Conservation (phyloP, 805 yeast species). For the Yarrowia phangngaensis region DNA sequence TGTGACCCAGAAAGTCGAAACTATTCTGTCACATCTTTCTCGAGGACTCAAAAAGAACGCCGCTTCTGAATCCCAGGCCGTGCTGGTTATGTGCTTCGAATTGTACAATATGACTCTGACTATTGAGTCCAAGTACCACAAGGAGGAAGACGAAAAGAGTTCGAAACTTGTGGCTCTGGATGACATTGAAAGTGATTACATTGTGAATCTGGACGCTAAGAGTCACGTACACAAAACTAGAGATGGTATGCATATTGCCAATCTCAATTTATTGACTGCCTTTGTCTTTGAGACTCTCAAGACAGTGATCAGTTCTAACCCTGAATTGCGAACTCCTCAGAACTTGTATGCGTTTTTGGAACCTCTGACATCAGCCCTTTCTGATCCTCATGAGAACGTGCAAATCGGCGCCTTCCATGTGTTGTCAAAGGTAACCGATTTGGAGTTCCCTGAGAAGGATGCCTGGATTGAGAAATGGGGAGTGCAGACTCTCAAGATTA, state of each 20-base stretch:
- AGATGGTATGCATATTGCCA: conserved; percentile 46
- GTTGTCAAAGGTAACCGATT: conserved; percentile 53
- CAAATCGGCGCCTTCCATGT: conserved; percentile 63
- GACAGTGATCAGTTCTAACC: conserved; percentile 63
- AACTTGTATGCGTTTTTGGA: conserved; percentile 75
- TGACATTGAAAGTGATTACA: conserved; percentile 55
- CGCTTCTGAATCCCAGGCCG: conserved; percentile 54
- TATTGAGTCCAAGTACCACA: conserved; percentile 33
- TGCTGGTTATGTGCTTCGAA: conserved; percentile 70
- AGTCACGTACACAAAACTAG: conserved; percentile 16
- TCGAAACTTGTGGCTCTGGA: conserved; percentile 32
- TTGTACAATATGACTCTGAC: conserved; percentile 49
- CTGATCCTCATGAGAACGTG: conserved; percentile 73
- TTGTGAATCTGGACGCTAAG: conserved; percentile 63
- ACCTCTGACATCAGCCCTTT: conserved; percentile 55
- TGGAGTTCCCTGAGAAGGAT: conserved; percentile 58
- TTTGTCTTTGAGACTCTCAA: conserved; percentile 74
- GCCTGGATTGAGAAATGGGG: conserved; percentile 35
- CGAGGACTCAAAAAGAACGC: conserved; percentile 73
- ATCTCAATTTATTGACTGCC: conserved; percentile 60
- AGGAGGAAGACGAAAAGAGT: conserved; percentile 30
- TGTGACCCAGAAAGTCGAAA: conserved; percentile 71
- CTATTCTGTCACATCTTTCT: conserved; percentile 68
- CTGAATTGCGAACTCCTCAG: conserved; percentile 52
- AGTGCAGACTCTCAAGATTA: conserved; percentile 44